These are phyloP conservation scores for Penicillium canariense DNA, from an alignment of 495 filamentous ascomycete species.

Conservation along the genomic window DNA sequence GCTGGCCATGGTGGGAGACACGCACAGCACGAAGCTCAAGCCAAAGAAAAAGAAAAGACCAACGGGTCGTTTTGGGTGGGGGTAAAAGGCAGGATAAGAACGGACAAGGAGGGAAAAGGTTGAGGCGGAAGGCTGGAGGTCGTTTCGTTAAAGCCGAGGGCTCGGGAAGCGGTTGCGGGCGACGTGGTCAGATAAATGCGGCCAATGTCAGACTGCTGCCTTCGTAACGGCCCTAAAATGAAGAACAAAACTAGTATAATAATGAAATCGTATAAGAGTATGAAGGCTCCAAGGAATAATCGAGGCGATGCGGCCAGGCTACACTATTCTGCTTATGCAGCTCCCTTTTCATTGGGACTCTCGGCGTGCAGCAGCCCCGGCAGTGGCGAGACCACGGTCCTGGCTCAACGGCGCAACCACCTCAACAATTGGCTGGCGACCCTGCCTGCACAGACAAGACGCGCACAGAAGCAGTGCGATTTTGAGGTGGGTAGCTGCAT, in stretches of 20 bases:
- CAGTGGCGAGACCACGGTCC: slow-evolving; percentile 17
- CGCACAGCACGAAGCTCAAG: background rate
- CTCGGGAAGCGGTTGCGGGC: slow-evolving; percentile 11
- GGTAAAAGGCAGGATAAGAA: slow-evolving; percentile 8
- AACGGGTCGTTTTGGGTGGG: slow-evolving; percentile 1
- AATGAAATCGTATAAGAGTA: too few species aligned
- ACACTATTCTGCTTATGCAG: slow-evolving; percentile 13
- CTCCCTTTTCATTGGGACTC: background rate
- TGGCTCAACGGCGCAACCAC: background rate
- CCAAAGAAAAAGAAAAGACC: background rate
- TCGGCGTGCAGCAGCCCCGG: background rate
- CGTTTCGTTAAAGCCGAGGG: background rate
- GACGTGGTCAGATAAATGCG: slow-evolving; percentile 26
- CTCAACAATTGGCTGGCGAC: slow-evolving; percentile 6
- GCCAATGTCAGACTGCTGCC: too few species aligned
- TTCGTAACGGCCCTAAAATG: too few species aligned
- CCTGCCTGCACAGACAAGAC: slow-evolving; percentile 1
- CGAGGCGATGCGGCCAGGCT: slow-evolving; percentile 20
- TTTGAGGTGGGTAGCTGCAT: background rate
- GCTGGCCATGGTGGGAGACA: slow-evolving; percentile 35
- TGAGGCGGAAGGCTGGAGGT: slow-evolving; percentile 7
- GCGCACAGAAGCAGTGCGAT: background rate
- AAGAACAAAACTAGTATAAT: too few species aligned
- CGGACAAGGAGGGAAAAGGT: slow-evolving; percentile 8
- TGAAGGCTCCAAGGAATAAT: background rate